Evolutionary conservation across 2,329 filamentous ascomycete species (phyloP).

Genomic region (Rhynchosporium graminicola): DNA sequence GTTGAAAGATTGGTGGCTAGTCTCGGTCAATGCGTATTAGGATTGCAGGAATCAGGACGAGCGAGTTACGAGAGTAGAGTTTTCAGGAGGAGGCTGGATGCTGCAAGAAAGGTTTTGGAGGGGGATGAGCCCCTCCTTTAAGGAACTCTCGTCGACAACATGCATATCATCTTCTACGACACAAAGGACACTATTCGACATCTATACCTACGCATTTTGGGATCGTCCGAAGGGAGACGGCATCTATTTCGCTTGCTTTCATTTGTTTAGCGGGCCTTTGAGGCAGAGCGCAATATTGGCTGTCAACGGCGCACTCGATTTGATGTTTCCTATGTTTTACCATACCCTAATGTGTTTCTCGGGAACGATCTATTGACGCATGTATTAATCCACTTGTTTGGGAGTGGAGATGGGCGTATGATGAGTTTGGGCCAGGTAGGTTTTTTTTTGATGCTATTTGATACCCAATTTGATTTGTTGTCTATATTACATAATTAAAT

Average conservation of each 20-base stretch:
- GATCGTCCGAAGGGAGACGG: not conserved
- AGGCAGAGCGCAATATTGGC: not conserved
- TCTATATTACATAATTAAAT: not conserved
- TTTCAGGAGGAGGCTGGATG: slow-evolving; percentile 71
- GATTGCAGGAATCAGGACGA: slow-evolving; percentile 55
- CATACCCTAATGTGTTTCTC: too few relatives aligned
- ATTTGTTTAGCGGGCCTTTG: not conserved
- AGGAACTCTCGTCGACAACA: not conserved
- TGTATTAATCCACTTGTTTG: not conserved
- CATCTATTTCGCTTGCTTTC: not conserved
- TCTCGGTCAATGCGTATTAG: slow-evolving; percentile 61
- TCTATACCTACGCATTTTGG: slow-evolving; percentile 3
- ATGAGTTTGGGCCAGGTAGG: slow-evolving; percentile 8
- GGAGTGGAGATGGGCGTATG: slow-evolving; percentile 19
- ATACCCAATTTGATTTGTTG: slow-evolving; percentile 29
- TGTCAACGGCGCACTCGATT: too few relatives aligned
- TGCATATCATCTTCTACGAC: not conserved
- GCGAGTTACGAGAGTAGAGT: slow-evolving; percentile 60
- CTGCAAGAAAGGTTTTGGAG: slow-evolving; percentile 72
- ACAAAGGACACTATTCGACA: slow-evolving; percentile 4
- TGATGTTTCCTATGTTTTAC: too few relatives aligned
- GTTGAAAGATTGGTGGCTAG: slow-evolving; percentile 61
- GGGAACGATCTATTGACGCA: too few relatives aligned
- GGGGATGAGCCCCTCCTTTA: slow-evolving; percentile 55
- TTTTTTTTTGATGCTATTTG: slow-evolving; percentile 24